Percentiles rank a stretch among this genome's conserved stretches.
Evolutionary conservation across 352 stramenopile species (phyloP).

Genomic region (Pythium folliculosum): DNA sequence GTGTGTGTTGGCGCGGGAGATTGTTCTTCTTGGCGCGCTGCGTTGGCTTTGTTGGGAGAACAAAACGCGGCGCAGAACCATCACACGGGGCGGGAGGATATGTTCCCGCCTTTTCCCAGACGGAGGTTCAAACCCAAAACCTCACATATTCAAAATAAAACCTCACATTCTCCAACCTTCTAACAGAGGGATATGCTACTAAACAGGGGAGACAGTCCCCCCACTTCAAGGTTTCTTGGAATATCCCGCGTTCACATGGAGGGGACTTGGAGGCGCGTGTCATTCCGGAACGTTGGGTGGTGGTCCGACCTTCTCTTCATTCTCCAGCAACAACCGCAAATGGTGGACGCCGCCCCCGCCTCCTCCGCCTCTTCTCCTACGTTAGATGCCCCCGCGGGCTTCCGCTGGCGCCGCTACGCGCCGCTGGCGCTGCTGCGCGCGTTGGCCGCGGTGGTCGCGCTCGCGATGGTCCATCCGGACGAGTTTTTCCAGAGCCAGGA

Average conservation of each 20-base stretch:
- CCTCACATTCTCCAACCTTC: neutral
- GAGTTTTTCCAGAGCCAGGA: slow-evolving; percentile 90
- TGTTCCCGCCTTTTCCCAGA: slow-evolving; percentile 33
- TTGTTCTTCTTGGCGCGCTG: slow-evolving; percentile 1
- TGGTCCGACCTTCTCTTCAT: too few species aligned
- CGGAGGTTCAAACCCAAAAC: slow-evolving; percentile 20
- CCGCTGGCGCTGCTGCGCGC: slow-evolving; percentile 48
- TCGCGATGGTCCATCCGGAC: slow-evolving; percentile 77
- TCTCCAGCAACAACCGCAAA: too few species aligned
- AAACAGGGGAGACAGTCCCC: slow-evolving; percentile 5
- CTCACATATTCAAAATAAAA: slow-evolving; percentile 12
- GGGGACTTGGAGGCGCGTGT: too few species aligned
- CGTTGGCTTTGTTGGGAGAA: slow-evolving; percentile 3
- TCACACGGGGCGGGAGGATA: neutral
- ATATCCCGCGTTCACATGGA: too few species aligned
- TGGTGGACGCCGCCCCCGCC: too few species aligned
- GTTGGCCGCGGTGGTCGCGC: slow-evolving; percentile 29
- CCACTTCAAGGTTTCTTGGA: slow-evolving; percentile 26
- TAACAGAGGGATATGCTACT: slow-evolving; percentile 3
- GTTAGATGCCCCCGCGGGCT: too few species aligned
- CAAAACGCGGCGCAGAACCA: neutral
- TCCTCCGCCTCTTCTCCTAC: too few species aligned
- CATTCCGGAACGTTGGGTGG: too few species aligned
- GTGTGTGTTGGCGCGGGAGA: neutral
- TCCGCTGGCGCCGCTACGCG: slow-evolving; percentile 31